Conservation (phyloP, 495 filamentous ascomycete genomes). For the Antarctomyces pellizariae region DNA sequence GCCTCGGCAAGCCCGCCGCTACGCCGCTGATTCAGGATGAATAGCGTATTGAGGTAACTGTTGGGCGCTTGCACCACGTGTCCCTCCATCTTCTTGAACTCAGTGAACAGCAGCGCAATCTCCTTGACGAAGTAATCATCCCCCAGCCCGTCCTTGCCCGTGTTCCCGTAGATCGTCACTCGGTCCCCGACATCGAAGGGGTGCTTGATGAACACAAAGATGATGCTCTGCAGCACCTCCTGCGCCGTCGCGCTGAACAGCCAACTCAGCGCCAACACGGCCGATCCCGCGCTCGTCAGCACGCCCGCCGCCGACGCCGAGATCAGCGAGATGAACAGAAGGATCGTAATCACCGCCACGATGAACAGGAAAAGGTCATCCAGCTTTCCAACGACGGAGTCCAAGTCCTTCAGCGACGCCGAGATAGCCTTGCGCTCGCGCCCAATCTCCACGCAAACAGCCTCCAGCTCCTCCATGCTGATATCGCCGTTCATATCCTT, state of each 20-base stretch:
- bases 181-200: conserved; percentile 94
- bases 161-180: conserved; percentile 77
- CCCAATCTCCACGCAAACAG: conserved; percentile 84
- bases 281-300: conserved; percentile 66
- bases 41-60: conserved; percentile 74
- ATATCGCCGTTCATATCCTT: conserved; percentile 95
- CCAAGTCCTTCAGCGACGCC: conserved; percentile 80
- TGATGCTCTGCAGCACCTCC: conserved; percentile 74
- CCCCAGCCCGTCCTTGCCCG: conserved; percentile 47
- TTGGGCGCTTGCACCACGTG: conserved; percentile 93
- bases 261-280: conserved; percentile 75
- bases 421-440: conserved; percentile 89
- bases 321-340: conserved; percentile 75
- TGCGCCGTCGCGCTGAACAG: conserved; percentile 79
- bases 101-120: conserved; percentile 83
- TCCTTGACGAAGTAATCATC: conserved; percentile 95
- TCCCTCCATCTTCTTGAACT: conserved; percentile 96
- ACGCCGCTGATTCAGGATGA: conserved; percentile 84
- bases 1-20: conserved; percentile 79
- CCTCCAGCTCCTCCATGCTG: conserved; percentile 83
- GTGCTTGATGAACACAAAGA: conserved; percentile 96
- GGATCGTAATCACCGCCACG: conserved; percentile 48
- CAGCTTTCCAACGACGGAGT: conserved; percentile 83
- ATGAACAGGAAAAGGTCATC: conserved; percentile 76
- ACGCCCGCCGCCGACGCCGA: conserved; percentile 69